Evolutionary conservation across 371 early-diverging fungal genomes (phyloP), one percentile per base, ranked within the genome.

Genomic region (Nematocida displodere): DNA sequence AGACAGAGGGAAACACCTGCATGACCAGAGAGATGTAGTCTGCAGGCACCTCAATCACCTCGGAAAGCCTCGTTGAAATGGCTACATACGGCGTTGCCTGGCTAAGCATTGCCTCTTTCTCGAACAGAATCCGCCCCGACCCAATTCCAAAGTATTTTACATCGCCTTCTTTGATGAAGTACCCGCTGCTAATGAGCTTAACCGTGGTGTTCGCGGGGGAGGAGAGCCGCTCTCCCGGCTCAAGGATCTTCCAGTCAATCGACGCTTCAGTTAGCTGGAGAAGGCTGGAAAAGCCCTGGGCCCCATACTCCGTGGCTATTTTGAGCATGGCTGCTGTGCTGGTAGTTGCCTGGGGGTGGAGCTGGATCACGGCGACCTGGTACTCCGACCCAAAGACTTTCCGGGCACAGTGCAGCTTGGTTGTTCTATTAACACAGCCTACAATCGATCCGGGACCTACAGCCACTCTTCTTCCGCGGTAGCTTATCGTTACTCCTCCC

Each of bases 81-180:
- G 55, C 34, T n/a, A 36, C 26, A 33, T 64, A 67, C 20, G 68
- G 3, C 5, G 39, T 17, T 13, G 28, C 7, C 1, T 31, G 31
- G 1, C 29, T 44, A 13, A 67, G 54, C 20, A 67, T n/a, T 11
- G 37, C 56, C 47, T 67, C 68, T 44, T 42, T 67, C 56, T 67
- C 68, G 54, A 67, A 67, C 2, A 67, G 49, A 4, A 58, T 28
- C 11, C 36, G 42, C 24, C 29, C 36, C 11, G 64, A 36, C 8
- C 64, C 36, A 31, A 67, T 67, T 44, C 68, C 68, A 40, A 67
- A 67, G 42, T 67, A 67, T 48, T 67, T 67, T 13, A 67, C 42
- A 46, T 58, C 58, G 8, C 58, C 46, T n/a, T 67, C 54, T 37
- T 67, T 67, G 11, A 67, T 20, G 28, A 67, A 67, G 59, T 67